Evolutionary conservation across 371 early-diverging fungal species (phyloP).

Genomic region (Zychaea mexicana): DNA sequence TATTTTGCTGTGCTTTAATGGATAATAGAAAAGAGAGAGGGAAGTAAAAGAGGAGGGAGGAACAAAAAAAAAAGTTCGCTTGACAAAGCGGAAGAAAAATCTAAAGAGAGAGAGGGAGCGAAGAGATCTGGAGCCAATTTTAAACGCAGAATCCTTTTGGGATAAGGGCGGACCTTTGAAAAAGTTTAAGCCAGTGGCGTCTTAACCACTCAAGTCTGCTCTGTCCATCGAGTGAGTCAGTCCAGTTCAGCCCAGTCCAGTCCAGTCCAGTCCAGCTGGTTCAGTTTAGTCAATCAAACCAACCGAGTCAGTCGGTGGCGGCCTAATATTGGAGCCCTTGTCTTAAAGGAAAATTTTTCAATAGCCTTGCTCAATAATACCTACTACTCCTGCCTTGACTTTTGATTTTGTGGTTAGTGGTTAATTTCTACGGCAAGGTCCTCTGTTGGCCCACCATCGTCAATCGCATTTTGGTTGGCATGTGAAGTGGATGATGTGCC

Average conservation of each 20-base stretch:
- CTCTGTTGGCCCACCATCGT: no score
- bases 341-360: no score
- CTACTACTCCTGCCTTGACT: no score
- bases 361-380: no score
- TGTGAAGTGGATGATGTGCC: slow-evolving; percentile 1
- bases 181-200: neutral
- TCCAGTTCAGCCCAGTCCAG: no score
- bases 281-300: no score
- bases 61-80: neutral
- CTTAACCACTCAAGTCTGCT: no score
- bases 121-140: neutral
- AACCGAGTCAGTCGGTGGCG: no score
- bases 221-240: no score
- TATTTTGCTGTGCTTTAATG: neutral
- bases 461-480: neutral
- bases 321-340: no score
- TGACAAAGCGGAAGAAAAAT: neutral
- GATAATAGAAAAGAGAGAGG: neutral
- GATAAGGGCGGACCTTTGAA: neutral
- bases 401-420: neutral
- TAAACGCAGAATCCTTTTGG: neutral
- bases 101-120: neutral
- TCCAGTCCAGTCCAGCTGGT: no score
- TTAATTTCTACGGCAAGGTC: no score
- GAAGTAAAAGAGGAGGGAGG: neutral